phyloP scores from a whole-genome alignment of 176 grass and related monocot species.

The Triticum urartu region DNA sequence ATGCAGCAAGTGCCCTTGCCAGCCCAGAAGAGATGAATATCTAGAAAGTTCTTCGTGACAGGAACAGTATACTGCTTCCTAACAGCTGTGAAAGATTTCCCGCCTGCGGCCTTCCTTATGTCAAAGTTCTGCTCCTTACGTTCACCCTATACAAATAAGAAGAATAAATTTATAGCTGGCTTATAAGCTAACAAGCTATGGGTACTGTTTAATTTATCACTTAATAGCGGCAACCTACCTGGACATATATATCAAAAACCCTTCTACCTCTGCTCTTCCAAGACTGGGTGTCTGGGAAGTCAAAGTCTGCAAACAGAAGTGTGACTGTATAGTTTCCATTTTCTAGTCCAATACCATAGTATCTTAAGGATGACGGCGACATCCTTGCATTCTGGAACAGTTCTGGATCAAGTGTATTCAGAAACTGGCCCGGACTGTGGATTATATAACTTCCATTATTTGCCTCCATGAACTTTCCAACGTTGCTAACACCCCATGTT shows the following conservation, averaged over 20 bases:
- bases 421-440: constrained; percentile 39
- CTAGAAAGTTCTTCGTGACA: constrained; percentile 79
- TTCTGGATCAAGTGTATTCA: constrained; percentile 62
- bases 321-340: constrained; percentile 91
- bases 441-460: constrained; percentile 40
- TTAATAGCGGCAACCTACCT: constrained; percentile 39
- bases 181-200: no score
- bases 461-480: constrained; percentile 51
- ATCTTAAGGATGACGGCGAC: constrained; percentile 81
- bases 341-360: constrained; percentile 80
- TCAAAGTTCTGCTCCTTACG: constrained; percentile 75
- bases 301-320: constrained; percentile 73
- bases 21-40: constrained; percentile 97
- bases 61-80: constrained; percentile 49
- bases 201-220: neutral
- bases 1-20: constrained; percentile 94
- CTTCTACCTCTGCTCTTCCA: constrained; percentile 65
- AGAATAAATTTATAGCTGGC: no score
- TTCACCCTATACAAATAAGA: constrained; percentile 40
- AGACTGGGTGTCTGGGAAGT: constrained; percentile 31
- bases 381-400: constrained; percentile 67
- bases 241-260: constrained; percentile 88
- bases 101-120: constrained; percentile 77
- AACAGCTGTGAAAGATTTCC: constrained; percentile 57
- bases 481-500: constrained; percentile 78